Percentiles rank a stretch among this genome's conserved stretches.
phyloP scores from a whole-genome alignment of 495 filamentous ascomycete species.

The Hypoxylon subgilvum region DNA sequence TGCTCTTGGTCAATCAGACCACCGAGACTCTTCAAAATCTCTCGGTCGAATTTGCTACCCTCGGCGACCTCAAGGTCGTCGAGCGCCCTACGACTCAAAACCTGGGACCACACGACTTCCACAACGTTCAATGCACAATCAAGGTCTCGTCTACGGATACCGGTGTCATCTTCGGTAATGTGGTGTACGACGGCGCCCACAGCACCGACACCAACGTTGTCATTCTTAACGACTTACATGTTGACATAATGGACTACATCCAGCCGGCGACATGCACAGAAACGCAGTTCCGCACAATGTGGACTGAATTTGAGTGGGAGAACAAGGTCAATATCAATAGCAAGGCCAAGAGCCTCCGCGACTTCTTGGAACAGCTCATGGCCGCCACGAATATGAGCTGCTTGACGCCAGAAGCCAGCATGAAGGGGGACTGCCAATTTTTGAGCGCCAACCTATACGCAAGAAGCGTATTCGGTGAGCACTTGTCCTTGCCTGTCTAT shows the following conservation, averaged over 20 bases:
- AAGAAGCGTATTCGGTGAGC: constrained; percentile 96
- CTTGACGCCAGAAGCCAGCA: constrained; percentile 91
- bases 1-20: constrained; percentile 97
- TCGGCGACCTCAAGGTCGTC: constrained; percentile 97
- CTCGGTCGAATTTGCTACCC: constrained; percentile 95
- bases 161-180: constrained; percentile 98
- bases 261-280: constrained; percentile 96
- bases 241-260: constrained; percentile 99
- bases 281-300: constrained; percentile 99
- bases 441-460: constrained; percentile 97
- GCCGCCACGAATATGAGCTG: constrained; percentile 98
- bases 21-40: constrained; percentile 96
- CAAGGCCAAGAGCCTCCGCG: constrained; percentile 89
- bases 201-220: constrained; percentile 97
- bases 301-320: constrained; percentile 99
- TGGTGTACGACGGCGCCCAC: constrained; percentile 95
- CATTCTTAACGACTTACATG: constrained; percentile 97
- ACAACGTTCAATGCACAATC: constrained; percentile 98
- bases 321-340: constrained; percentile 99
- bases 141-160: constrained; percentile 99
- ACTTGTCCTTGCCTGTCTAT: constrained; percentile 1
- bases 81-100: constrained; percentile 96
- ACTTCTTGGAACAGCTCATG: constrained; percentile 95
- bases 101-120: constrained; percentile 91
- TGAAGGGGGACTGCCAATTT: constrained; percentile 98